phyloP scores from a whole-genome alignment of 2,329 filamentous ascomycete species.

The Calycina herbarum region DNA sequence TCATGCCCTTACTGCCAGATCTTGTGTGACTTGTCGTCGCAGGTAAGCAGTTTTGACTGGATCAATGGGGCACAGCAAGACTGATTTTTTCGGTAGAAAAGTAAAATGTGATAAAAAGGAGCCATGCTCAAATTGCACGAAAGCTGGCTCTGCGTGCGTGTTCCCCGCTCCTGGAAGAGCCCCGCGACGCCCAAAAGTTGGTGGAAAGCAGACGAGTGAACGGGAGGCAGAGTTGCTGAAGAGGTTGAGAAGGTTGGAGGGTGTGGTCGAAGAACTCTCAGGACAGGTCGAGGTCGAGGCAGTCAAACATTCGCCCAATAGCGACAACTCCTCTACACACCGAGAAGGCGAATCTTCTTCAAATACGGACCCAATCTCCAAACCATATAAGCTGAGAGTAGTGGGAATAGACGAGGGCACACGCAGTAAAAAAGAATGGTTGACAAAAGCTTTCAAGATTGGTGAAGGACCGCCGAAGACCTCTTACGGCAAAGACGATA shows the following conservation, averaged over 20 bases:
- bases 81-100: conserved; percentile 42
- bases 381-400: conserved; percentile 24
- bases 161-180: conserved; percentile 75
- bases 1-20: conserved; percentile 33
- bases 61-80: not conserved
- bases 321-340: conserved; percentile 25
- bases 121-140: conserved; percentile 75
- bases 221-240: conserved; percentile 70
- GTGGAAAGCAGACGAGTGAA: conserved; percentile 59
- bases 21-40: conserved; percentile 53
- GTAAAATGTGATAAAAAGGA: conserved; percentile 74
- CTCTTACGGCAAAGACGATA: conserved; percentile 42
- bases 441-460: conserved; percentile 27
- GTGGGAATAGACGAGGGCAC: conserved; percentile 34
- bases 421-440: conserved; percentile 30
- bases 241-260: conserved; percentile 69
- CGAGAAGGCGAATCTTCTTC: conserved; percentile 25
- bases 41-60: conserved; percentile 35
- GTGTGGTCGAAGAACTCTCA: conserved; percentile 70
- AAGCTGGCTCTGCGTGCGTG: conserved; percentile 69
- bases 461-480: conserved; percentile 32
- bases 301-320: conserved; percentile 31
- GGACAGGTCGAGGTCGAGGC: conserved; percentile 51
- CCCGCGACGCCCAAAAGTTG: conserved; percentile 56
- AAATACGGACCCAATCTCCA: conserved; percentile 12